Conservation (phyloP, 1,139 yeast species). For the Sugiyamaella neomexicana region DNA sequence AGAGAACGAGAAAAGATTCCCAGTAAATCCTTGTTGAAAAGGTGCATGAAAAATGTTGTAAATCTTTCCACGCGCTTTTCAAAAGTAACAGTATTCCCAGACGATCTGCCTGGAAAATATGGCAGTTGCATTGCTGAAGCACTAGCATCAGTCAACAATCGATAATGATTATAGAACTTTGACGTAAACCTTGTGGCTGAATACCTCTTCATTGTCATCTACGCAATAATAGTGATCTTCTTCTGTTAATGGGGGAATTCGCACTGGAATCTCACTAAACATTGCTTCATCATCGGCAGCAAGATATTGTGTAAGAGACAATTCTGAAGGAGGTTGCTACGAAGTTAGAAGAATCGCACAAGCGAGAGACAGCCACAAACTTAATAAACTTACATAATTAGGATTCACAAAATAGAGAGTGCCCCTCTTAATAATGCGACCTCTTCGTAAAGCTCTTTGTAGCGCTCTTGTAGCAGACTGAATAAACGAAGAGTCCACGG, state of each 20-base stretch:
- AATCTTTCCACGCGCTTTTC: slow-evolving; percentile 28
- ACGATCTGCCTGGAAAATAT: slow-evolving; percentile 31
- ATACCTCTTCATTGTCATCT: slow-evolving; percentile 41
- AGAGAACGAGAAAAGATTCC: slow-evolving; percentile 20
- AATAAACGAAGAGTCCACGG: slow-evolving; percentile 40
- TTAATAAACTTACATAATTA: slow-evolving; percentile 22
- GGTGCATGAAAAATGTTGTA: slow-evolving; percentile 15
- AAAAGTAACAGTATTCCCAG: slow-evolving; percentile 26
- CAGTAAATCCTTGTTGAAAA: slow-evolving; percentile 18
- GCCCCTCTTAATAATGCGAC: slow-evolving; percentile 38
- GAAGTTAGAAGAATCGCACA: slow-evolving; percentile 14
- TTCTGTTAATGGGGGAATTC: slow-evolving; percentile 39
- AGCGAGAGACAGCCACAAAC: too few species aligned
- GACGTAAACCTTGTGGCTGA: slow-evolving; percentile 33
- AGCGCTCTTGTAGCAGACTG: slow-evolving; percentile 43
- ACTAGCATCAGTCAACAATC: slow-evolving; percentile 1
- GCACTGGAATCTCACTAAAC: slow-evolving; percentile 40
- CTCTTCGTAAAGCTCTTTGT: slow-evolving; percentile 41
- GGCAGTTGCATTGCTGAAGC: slow-evolving; percentile 28
- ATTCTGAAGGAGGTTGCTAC: slow-evolving; percentile 41
- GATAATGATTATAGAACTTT: slow-evolving; percentile 16
- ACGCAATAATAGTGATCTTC: slow-evolving; percentile 38
- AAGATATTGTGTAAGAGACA: slow-evolving; percentile 40
- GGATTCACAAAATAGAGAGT: slow-evolving; percentile 38
- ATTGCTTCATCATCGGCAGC: slow-evolving; percentile 43